Evolutionary conservation across 306 rosid species (phyloP).

Genomic region (Sicyos edulis): DNA sequence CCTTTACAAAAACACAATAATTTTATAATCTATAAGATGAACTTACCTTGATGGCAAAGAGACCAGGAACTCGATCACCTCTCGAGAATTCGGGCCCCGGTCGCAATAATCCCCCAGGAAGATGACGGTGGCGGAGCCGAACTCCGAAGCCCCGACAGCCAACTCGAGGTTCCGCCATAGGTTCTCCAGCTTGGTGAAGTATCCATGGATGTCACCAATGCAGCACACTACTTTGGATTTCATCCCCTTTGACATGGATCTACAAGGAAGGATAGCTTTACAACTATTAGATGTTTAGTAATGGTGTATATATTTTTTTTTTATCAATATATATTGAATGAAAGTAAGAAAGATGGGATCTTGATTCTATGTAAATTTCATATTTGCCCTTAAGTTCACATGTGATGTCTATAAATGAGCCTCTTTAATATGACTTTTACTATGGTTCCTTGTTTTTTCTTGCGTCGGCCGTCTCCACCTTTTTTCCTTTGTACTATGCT

Average conservation of each 20-base stretch:
- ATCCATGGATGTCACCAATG: constrained; percentile 79
- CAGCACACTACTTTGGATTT: constrained; percentile 40
- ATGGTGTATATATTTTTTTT: no score
- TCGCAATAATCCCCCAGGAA: constrained; percentile 94
- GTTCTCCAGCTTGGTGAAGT: constrained; percentile 48
- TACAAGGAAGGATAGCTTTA: not conserved
- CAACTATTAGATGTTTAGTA: not conserved
- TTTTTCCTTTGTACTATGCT: no score
- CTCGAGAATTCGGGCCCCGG: constrained; percentile 56
- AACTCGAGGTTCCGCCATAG: constrained; percentile 62
- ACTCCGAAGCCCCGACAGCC: constrained; percentile 24
- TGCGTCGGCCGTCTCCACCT: no score
- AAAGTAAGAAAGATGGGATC: not conserved
- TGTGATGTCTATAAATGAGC: not conserved
- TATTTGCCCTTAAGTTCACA: not conserved
- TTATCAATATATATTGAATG: not conserved
- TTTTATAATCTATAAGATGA: no score
- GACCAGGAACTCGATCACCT: constrained; percentile 56
- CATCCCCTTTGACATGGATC: not conserved
- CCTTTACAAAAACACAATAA: no score
- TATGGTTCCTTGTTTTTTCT: no score
- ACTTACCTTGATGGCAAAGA: constrained; percentile 30
- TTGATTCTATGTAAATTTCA: not conserved
- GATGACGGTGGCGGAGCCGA: constrained; percentile 56
- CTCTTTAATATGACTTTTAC: not conserved